Base-by-base conservation (phyloP, 768 basidiomycete species). In the Boletus vinaceobasis region DNA sequence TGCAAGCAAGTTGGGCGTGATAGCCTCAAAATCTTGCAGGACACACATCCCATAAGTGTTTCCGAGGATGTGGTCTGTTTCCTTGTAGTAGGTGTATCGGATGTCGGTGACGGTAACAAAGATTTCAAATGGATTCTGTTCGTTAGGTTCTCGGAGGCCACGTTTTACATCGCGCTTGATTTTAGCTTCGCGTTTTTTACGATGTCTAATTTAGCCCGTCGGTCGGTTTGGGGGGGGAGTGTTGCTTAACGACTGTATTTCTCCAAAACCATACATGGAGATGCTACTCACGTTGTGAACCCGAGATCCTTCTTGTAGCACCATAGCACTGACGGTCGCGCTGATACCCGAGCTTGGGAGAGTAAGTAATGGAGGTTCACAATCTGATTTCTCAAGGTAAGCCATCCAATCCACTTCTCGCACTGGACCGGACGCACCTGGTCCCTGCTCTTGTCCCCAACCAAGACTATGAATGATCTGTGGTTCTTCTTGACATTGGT, bases 71-170 rank as follows among this genome's bases (percentile, higher is more conserved):
- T 96, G 97, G 46, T 95, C 85, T 1, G 94, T 93, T 64, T 98
- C 96, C 69, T 97, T 97, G 77, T 98, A 98, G 76, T 98, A 94
- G 85, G 91, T 93, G 77, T 99, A 99, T 52, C 96, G 87, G 55
- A 99, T 98, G 70, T 99, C 96, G 4, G 96, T 98, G n/a, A 98
- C 95, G 0, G 92, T 90, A 13, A 98, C 87, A 68, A 99, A 99
- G 40, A 98, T 92, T 74, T 99, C 97, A 70, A 99, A 98, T 1
- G 97, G 96, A 70, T 91, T 86, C 69, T 97, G 91, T 55, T 99
- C 94, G 67, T 97, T 95, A 2, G 88, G 84, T 65, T 99, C 96
- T 26, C 97, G 82, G 33, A 93, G 83, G 6, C 96, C 96, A 13
- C 93, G 84, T 72, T 97, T 98, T 31, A 97, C 86, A 69, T 99